These are phyloP conservation scores for Immersiella caudata DNA, from an alignment of 495 filamentous ascomycete species.

Conservation along the genomic window DNA sequence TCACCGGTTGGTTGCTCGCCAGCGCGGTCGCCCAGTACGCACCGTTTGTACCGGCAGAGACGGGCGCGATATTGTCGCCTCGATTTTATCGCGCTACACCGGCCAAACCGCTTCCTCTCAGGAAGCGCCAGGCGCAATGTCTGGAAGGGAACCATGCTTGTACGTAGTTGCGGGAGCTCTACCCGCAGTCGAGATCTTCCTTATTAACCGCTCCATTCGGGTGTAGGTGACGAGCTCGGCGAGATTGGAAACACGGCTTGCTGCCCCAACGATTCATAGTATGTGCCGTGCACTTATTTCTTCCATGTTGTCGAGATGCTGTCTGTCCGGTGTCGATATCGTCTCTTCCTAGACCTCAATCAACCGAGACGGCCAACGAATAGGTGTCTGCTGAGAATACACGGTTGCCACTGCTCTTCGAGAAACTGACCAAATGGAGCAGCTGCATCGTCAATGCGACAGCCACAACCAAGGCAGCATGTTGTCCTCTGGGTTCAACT, in stretches of 20 bases:
- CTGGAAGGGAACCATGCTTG: constrained; percentile 12
- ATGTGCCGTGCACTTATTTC: background rate
- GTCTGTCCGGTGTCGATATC: background rate
- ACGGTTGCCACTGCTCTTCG: background rate
- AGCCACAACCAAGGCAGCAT: constrained; percentile 27
- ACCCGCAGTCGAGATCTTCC: background rate
- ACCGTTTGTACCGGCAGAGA: constrained; percentile 12
- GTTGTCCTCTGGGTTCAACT: constrained; percentile 42
- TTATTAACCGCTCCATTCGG: constrained; percentile 13
- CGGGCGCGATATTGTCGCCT: constrained; percentile 10
- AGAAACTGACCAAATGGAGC: background rate
- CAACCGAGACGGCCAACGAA: background rate
- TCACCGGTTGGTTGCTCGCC: constrained; percentile 15
- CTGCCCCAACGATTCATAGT: constrained; percentile 20
- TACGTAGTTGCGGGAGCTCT: background rate
- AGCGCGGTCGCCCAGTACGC: constrained; percentile 7
- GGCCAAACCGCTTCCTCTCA: constrained; percentile 3
- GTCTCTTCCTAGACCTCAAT: background rate
- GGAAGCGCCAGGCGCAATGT: constrained; percentile 13
- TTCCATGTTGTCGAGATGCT: background rate
- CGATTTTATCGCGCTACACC: constrained; percentile 15
- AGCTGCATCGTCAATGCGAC: constrained; percentile 37
- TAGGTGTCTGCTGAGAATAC: no score
- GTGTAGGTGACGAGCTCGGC: constrained; percentile 21
- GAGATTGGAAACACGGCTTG: constrained; percentile 8